phyloP scores from a whole-genome alignment of 1,284 basidiomycete species.

The Heterobasidion occidentale region DNA sequence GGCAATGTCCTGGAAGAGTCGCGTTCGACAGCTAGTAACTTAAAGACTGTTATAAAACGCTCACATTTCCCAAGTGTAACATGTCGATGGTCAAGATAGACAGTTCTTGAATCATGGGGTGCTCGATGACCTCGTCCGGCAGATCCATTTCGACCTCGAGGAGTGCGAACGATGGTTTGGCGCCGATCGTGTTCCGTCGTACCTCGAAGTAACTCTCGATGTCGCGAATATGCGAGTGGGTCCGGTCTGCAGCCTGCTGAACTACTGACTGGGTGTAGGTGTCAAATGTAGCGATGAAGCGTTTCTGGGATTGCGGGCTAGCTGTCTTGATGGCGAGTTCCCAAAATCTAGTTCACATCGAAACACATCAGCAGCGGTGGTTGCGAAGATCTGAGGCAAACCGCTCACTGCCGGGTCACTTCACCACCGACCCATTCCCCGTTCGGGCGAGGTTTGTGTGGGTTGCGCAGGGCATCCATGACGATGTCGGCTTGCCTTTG shows the following conservation, averaged over 20 bases:
- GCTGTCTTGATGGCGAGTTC: conserved; percentile 23
- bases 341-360: conserved; percentile 27
- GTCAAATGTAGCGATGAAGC: conserved; percentile 30
- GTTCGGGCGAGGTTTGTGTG: conserved; percentile 16
- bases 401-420: conserved; percentile 18
- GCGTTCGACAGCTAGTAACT: not conserved
- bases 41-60: not conserved
- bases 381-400: not conserved
- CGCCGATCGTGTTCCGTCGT: conserved; percentile 34
- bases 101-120: conserved; percentile 30
- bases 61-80: conserved; percentile 33
- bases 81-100: conserved; percentile 27
- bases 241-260: conserved; percentile 32
- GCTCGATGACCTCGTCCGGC: conserved; percentile 30
- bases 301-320: conserved; percentile 24
- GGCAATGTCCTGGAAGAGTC: conserved; percentile 25
- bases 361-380: not conserved
- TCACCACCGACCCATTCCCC: conserved; percentile 19
- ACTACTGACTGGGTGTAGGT: conserved; percentile 32
- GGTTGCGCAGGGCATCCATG: conserved; percentile 23
- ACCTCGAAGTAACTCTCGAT: conserved; percentile 31
- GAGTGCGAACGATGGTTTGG: conserved; percentile 31
- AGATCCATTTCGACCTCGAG: conserved; percentile 29
- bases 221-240: conserved; percentile 20
- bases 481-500: conserved; percentile 19